Base-by-base conservation (phyloP, 2,329 filamentous ascomycete species). In the Paecilomyces sp. region DNA sequence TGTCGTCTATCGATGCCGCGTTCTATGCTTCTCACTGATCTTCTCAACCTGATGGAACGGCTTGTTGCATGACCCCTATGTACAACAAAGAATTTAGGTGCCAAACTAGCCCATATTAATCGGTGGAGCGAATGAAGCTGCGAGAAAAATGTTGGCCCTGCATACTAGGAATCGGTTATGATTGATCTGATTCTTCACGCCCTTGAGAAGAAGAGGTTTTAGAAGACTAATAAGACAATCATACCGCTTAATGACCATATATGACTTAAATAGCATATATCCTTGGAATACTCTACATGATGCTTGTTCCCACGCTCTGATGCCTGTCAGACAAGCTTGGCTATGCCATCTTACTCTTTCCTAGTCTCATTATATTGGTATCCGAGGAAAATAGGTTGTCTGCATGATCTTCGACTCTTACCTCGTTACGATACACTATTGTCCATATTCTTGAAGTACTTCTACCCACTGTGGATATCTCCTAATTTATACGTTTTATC, bases 181-280 rank as follows among this genome's bases (percentile, higher is more conserved):
- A 57, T 30, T 52, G 56, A 53, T 58, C 59, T 55, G 30, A 28
- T 57, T 47, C 41, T 52, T 34, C n/a, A 55, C 18, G 25, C 34
- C 25, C 57, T 51, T 18, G 31, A 28, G 12, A 30, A 56, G 36
- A 28, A 59, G 31, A 36, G 25, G 3, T 54, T 25, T 54, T 56
- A 15, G 34, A 24, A 30, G 15, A 58, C 54, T 62, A 51, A 59
- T 54, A 60, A 63, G 59, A 62, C 64, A 66, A 68, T 68, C 66
- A 68, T 59, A 15, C 47, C 61, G 60, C 63, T 66, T 68, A 63
- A 62, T 64, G 64, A 64, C 64, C 61, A 64, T 64, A 33, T 50
- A 69, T 68, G 67, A 58, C 64, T 71, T 71, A 71, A 72, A 71
- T 68, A 64, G 66, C 65, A 65, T 67, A 68, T 63, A 63, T 59